Evolutionary conservation across 192 early-diverging fungal genomes (phyloP), one percentile per base, ranked within the genome.

Genomic region (Obelidium mucronatum): DNA sequence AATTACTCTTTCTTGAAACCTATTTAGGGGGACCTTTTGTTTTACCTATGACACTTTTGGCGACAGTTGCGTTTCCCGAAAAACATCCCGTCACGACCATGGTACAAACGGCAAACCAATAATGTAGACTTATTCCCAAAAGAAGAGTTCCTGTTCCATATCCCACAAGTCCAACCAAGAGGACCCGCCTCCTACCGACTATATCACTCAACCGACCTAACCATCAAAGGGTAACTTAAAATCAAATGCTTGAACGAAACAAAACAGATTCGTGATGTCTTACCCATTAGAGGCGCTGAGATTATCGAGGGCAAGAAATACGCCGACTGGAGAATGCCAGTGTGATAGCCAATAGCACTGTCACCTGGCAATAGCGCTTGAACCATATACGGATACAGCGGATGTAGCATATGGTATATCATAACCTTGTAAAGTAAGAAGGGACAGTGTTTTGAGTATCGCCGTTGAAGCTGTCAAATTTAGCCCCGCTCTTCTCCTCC

Each of bases 321-420:
- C 17, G 77, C 76, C 34, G 40, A 53, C 34, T 65, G 63, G 19
- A 83, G 68, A 2, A 83, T 54, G 2, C 82, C 82, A 0, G 78
- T 68, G 48, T 79, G 78, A 40, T 75, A 76, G 8, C 77, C 82
- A 24, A 55, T 39, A 34, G 30, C 33, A 22, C 28, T 30, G 5
- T 73, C 62, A 2, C 39, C 34, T 11, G 72, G 76, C 1, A 76
- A 44, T 17, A 3, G 24, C 13, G 39, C 44, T 26, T 26, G n/a
- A 0, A 78, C 75, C 67, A 83, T 83, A 51, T 81, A 83, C 24
- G 82, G 82, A 63, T 83, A 83, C 60, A 82, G 34, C 42, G 81
- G 81, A 6, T 53, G 61, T 33, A 82, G 68, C 81, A 79, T 75
- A 60, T 82, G 81, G 37, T 82, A 78, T 19, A 82, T 79, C 6